Evolutionary conservation across 306 rosid genomes (phyloP).

Genomic region (Malus fusca): DNA sequence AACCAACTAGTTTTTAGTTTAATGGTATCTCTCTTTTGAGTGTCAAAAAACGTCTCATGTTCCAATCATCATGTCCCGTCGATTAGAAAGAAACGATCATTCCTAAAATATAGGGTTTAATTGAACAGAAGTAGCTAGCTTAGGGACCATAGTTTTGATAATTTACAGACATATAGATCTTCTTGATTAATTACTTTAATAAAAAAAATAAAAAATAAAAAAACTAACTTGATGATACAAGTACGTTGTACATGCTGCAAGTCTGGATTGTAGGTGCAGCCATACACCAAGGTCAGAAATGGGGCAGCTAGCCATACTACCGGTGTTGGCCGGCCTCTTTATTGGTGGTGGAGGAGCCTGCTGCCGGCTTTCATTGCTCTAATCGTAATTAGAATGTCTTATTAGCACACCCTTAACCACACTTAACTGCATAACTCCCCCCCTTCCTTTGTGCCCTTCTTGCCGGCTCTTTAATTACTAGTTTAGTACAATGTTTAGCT

Average conservation of each 20-base stretch:
- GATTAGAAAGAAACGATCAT: not conserved
- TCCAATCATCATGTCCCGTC: not conserved
- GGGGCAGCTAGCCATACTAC: slow-evolving; percentile 22
- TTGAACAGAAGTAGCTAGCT: not conserved
- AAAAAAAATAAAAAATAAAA: not conserved
- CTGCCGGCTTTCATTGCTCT: slow-evolving; percentile 29
- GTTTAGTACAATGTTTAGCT: slow-evolving; percentile 36
- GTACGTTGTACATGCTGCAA: slow-evolving; percentile 24
- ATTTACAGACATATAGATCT: slow-evolving; percentile 10
- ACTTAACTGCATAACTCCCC: slow-evolving; percentile 9
- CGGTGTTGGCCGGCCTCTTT: slow-evolving; percentile 28
- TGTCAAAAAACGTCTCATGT: not conserved
- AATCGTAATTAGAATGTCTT: slow-evolving; percentile 38
- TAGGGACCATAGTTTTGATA: not conserved
- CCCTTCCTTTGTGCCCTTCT: slow-evolving; percentile 31
- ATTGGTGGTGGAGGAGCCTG: slow-evolving; percentile 18
- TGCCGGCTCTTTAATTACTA: slow-evolving; percentile 38
- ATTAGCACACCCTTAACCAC: slow-evolving; percentile 21
- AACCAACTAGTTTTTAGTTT: not conserved
- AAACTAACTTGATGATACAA: slow-evolving; percentile 16
- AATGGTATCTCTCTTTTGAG: not conserved
- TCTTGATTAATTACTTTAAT: slow-evolving; percentile 4
- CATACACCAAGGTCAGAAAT: slow-evolving; percentile 25
- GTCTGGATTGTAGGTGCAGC: slow-evolving; percentile 28
- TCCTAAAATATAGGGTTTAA: not conserved